A percentile compares a stretch with the other conserved stretches of the same genome.
These are phyloP conservation scores for Lipomyces spencermartinsiae DNA, from an alignment of 805 yeast species.

Conservation along the genomic window DNA sequence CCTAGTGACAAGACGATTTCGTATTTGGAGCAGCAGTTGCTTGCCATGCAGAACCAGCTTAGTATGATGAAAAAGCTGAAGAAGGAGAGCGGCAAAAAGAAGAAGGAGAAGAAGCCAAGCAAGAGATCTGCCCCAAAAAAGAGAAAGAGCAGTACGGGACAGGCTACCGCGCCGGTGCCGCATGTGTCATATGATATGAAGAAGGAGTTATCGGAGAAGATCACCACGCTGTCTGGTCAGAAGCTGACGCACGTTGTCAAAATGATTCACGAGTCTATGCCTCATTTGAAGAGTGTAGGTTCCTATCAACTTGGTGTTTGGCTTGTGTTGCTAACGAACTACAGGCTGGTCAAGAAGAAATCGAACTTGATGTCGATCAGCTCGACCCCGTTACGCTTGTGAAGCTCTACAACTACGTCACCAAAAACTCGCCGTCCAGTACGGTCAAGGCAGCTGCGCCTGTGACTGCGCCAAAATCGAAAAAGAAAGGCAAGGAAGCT, in stretches of 20 bases:
- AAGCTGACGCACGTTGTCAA: constrained; percentile 82
- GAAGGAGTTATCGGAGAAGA: constrained; percentile 86
- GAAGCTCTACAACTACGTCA: constrained; percentile 83
- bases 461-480: constrained; percentile 40
- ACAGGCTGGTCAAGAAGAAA: constrained; percentile 64
- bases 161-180: constrained; percentile 45
- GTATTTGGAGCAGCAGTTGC: constrained; percentile 84
- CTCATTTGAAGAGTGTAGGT: constrained; percentile 55
- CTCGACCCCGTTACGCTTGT: constrained; percentile 82
- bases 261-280: constrained; percentile 80
- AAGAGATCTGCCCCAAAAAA: constrained; percentile 47
- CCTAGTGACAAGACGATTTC: constrained; percentile 89
- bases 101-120: constrained; percentile 60
- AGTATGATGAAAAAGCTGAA: constrained; percentile 81
- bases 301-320: neutral
- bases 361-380: constrained; percentile 94
- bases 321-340: neutral
- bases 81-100: constrained; percentile 57
- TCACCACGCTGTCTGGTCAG: constrained; percentile 76
- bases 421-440: constrained; percentile 49
- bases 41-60: constrained; percentile 83
- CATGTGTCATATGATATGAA: constrained; percentile 93
- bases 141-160: constrained; percentile 15
- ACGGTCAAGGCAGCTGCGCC: constrained; percentile 27
- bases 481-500: constrained; percentile 49